A percentile compares a stretch with the other conserved stretches of the same genome.
These are phyloP conservation scores for Suillus subalutaceus DNA, from an alignment of 768 basidiomycete species.

Conservation along the genomic window DNA sequence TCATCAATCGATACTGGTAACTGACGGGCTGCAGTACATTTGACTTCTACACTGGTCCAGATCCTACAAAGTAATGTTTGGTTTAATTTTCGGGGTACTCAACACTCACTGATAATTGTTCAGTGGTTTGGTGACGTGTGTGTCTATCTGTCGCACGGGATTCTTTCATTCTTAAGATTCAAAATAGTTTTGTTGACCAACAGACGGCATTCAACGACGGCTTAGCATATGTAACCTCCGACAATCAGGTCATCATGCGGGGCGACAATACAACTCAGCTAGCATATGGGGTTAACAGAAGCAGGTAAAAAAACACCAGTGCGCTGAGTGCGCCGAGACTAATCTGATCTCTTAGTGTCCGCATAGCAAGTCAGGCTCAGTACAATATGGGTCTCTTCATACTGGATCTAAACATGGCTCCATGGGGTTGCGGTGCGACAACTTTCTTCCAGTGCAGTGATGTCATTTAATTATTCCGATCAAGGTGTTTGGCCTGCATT, in stretches of 20 bases:
- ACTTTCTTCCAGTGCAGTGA: conserved; percentile 8
- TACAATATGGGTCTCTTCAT: conserved; percentile 85
- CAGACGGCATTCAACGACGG: conserved; percentile 52
- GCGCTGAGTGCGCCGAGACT: conserved; percentile 9
- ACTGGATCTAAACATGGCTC: conserved; percentile 80
- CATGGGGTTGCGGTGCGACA: conserved; percentile 82
- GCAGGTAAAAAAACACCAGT: conserved; percentile 48
- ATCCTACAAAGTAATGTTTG: conserved; percentile 67
- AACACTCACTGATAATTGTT: conserved; percentile 18
- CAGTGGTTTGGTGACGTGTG: conserved; percentile 75
- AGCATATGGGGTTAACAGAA: conserved; percentile 52
- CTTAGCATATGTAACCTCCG: conserved; percentile 58
- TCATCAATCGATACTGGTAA: neutral
- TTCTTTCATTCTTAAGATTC: neutral
- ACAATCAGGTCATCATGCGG: conserved; percentile 73
- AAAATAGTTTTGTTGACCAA: conserved; percentile 60
- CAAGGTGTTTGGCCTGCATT: conserved; percentile 84
- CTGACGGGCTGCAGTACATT: conserved; percentile 43
- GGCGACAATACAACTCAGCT: conserved; percentile 70
- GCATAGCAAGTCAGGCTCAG: conserved; percentile 64
- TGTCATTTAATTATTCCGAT: conserved; percentile 12
- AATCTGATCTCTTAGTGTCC: conserved; percentile 52
- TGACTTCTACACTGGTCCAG: conserved; percentile 57
- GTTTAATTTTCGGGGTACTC: conserved; percentile 15
- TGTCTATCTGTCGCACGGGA: conserved; percentile 10